Percentiles rank a stretch among this genome's conserved stretches.
Evolutionary conservation across 169 alveolate genomes (phyloP).

Genomic region (Eimeria praecox): DNA sequence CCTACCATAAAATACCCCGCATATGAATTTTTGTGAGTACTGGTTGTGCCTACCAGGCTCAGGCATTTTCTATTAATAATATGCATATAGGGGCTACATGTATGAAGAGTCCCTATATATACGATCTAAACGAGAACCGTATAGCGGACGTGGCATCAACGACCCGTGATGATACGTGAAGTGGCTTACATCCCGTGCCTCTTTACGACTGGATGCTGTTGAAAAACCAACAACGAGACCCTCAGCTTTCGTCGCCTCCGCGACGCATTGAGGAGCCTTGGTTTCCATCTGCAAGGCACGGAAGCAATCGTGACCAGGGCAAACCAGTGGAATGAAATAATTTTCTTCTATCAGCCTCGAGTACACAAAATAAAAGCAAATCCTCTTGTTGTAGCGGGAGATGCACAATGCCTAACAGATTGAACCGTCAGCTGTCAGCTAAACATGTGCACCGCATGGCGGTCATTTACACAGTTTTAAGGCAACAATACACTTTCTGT

Average conservation of each 20-base stretch:
- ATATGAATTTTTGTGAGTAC: not conserved
- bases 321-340: not conserved
- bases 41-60: not conserved
- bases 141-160: not conserved
- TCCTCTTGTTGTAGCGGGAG: not conserved
- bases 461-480: not conserved
- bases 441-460: not conserved
- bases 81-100: not conserved
- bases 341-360: not conserved
- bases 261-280: not conserved
- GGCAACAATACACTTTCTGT: not conserved
- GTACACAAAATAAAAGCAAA: not conserved
- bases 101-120: not conserved
- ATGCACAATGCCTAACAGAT: not conserved
- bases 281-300: slow-evolving; percentile 69
- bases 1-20: not conserved
- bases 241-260: slow-evolving; percentile 22
- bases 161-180: not conserved
- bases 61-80: not conserved
- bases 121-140: not conserved
- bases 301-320: slow-evolving; percentile 36
- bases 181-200: slow-evolving; percentile 50
- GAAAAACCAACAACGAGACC: slow-evolving; percentile 54
- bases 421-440: not conserved
- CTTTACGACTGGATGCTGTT: slow-evolving; percentile 61